phyloP scores from a whole-genome alignment of 2,329 filamentous ascomycete species.

The Curvularia eragrostidis region DNA sequence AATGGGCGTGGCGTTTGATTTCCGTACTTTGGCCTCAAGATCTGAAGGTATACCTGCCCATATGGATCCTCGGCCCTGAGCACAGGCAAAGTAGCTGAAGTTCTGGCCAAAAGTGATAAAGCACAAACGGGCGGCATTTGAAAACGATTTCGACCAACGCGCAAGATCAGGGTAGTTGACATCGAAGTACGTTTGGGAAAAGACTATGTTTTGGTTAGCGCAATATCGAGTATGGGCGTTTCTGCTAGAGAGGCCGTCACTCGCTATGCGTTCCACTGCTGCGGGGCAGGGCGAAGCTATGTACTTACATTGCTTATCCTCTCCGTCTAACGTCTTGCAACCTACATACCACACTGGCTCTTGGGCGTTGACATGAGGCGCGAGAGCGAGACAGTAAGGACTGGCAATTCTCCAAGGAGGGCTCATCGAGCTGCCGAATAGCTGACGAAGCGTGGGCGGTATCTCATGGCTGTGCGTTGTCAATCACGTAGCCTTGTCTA shows the following conservation, averaged over 20 bases:
- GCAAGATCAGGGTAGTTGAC: conserved; percentile 41
- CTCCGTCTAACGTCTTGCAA: conserved; percentile 40
- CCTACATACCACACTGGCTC: conserved; percentile 47
- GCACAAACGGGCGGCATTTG: conserved; percentile 36
- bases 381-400: conserved; percentile 45
- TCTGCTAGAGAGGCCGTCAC: conserved; percentile 14
- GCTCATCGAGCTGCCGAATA: conserved; percentile 44
- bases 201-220: conserved; percentile 34
- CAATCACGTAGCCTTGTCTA: conserved; percentile 20
- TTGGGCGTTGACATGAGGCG: conserved; percentile 33
- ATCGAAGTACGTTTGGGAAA: conserved; percentile 43
- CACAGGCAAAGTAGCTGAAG: conserved; percentile 42
- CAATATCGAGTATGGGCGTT: conserved; percentile 1
- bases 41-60: conserved; percentile 45
- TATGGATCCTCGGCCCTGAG: conserved; percentile 41
- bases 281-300: conserved; percentile 8
- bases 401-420: conserved; percentile 43
- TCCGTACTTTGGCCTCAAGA: conserved; percentile 43
- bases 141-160: conserved; percentile 37
- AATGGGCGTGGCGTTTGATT: conserved; percentile 40
- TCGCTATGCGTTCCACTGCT: conserved; percentile 16
- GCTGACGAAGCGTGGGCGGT: conserved; percentile 43
- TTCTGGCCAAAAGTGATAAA: conserved; percentile 45
- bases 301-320: conserved; percentile 48
- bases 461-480: conserved; percentile 40